Evolutionary conservation across 495 filamentous ascomycete genomes (phyloP).

Genomic region (Venustampulla echinocandica): DNA sequence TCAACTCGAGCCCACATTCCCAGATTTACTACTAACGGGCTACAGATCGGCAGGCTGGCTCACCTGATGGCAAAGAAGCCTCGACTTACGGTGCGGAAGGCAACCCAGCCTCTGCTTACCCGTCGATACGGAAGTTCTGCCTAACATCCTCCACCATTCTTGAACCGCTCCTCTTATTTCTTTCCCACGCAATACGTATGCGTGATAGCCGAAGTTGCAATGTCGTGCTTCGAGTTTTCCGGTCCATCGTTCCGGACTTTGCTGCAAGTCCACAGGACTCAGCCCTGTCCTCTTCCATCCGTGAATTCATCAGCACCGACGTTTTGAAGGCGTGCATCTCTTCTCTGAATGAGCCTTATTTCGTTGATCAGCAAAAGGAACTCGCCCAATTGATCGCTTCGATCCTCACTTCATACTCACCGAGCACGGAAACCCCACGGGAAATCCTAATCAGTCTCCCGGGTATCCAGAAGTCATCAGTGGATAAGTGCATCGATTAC

Average conservation of each 20-base stretch:
- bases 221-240: conserved; percentile 74
- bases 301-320: conserved; percentile 83
- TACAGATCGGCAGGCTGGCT: conserved; percentile 10
- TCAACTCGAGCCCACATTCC: neutral
- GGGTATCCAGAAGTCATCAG: conserved; percentile 43
- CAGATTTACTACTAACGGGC: conserved; percentile 3
- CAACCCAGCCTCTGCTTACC: conserved; percentile 25
- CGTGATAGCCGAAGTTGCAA: conserved; percentile 83
- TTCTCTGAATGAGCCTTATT: conserved; percentile 88
- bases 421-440: conserved; percentile 49
- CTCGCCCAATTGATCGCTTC: conserved; percentile 79
- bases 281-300: conserved; percentile 47
- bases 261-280: conserved; percentile 22
- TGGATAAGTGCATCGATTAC: conserved; percentile 53
- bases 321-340: conserved; percentile 77
- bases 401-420: conserved; percentile 67
- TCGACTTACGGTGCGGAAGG: conserved; percentile 13
- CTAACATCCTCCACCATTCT: conserved; percentile 69
- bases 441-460: conserved; percentile 45
- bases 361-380: conserved; percentile 93
- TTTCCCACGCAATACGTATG: conserved; percentile 82
- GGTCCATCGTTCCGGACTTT: conserved; percentile 77
- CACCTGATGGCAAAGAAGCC: conserved; percentile 15
- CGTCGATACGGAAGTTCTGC: conserved; percentile 67
- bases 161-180: conserved; percentile 83